Conservation (phyloP, 2,329 filamentous ascomycete species). For the Microdochium trichocladiopsis region DNA sequence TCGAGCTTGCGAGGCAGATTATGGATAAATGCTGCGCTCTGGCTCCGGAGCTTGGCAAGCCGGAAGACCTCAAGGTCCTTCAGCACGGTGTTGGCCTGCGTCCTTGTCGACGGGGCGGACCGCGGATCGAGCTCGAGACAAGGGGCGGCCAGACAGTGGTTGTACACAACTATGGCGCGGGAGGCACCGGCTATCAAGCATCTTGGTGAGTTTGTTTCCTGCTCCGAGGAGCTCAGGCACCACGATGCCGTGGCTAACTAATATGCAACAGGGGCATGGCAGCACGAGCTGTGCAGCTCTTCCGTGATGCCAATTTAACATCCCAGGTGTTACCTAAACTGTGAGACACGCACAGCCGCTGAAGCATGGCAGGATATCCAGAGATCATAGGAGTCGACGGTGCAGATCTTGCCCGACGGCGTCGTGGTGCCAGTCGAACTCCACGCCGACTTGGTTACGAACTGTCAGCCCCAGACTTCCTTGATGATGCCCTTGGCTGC, state of each 20-base stretch:
- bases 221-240: not conserved
- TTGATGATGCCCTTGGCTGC: too few species aligned
- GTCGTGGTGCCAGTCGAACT: too few species aligned
- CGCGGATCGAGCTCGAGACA: slow-evolving; percentile 21
- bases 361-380: too few species aligned
- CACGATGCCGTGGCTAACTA: not conserved
- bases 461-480: too few species aligned
- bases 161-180: slow-evolving; percentile 18
- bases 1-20: slow-evolving; percentile 22
- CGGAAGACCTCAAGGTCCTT: slow-evolving; percentile 23
- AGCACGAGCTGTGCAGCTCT: not conserved
- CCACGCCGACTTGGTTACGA: too few species aligned
- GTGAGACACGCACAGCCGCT: too few species aligned
- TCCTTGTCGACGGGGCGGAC: slow-evolving; percentile 17
- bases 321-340: not conserved
- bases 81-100: slow-evolving; percentile 24
- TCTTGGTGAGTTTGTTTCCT: slow-evolving; percentile 9
- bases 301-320: not conserved
- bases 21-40: slow-evolving; percentile 23
- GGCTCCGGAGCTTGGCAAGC: slow-evolving; percentile 22
- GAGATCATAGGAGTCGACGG: too few species aligned
- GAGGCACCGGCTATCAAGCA: slow-evolving; percentile 18
- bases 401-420: too few species aligned
- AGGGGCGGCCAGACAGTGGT: slow-evolving; percentile 9
- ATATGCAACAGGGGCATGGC: not conserved